These are phyloP conservation scores for Myxozyma kluyveri DNA, from an alignment of 805 yeast species.

Conservation along the genomic window DNA sequence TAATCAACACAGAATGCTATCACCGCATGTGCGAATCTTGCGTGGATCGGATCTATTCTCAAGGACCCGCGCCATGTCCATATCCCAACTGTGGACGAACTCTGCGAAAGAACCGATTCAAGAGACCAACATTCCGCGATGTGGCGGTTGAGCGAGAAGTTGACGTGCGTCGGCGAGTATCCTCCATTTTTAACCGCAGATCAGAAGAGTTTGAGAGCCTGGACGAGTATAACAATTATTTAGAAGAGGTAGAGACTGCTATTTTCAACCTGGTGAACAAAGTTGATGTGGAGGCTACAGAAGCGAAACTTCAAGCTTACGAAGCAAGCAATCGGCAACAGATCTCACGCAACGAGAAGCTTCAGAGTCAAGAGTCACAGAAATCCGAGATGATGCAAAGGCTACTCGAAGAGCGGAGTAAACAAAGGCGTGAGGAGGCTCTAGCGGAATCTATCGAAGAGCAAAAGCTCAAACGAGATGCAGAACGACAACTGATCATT, in stretches of 20 bases:
- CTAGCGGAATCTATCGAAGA: constrained; percentile 25
- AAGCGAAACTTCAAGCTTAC: constrained; percentile 56
- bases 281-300: constrained; percentile 66
- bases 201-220: constrained; percentile 65
- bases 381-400: constrained; percentile 61
- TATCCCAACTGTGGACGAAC: constrained; percentile 86
- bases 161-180: constrained; percentile 78
- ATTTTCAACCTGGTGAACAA: constrained; percentile 73
- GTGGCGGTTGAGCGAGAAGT: constrained; percentile 86
- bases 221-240: constrained; percentile 66
- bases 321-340: constrained; percentile 71
- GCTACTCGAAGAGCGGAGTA: constrained; percentile 56
- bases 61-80: constrained; percentile 97
- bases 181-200: constrained; percentile 74
- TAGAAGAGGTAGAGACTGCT: constrained; percentile 79
- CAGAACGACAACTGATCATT: constrained; percentile 38
- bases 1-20: constrained; percentile 95
- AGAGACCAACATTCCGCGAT: constrained; percentile 90
- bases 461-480: constrained; percentile 23
- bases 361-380: constrained; percentile 70
- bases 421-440: constrained; percentile 30
- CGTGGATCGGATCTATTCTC: constrained; percentile 88
- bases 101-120: constrained; percentile 82
- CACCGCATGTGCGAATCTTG: constrained; percentile 96
- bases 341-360: constrained; percentile 69